Conservation (phyloP, 192 early-diverging fungal species). For the Gamsiella multidivaricata region DNA sequence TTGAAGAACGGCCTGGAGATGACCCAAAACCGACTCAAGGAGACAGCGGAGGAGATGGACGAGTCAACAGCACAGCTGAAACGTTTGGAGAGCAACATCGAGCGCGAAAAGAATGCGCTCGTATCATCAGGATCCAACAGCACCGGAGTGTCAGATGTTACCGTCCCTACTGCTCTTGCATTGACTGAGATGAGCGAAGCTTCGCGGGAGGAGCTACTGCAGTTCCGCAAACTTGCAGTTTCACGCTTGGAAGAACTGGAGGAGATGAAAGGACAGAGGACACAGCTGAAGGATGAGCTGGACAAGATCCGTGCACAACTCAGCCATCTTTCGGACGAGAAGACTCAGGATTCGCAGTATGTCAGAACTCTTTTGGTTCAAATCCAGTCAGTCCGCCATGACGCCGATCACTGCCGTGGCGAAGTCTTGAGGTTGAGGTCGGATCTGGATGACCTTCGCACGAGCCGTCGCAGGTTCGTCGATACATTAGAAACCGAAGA, state of each 20-base stretch:
- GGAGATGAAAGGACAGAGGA: slow-evolving; percentile 24
- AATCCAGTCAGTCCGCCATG: slow-evolving; percentile 27
- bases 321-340: slow-evolving; percentile 29
- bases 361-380: slow-evolving; percentile 21
- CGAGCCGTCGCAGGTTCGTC: slow-evolving; percentile 34
- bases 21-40: slow-evolving; percentile 16
- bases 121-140: neutral
- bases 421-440: slow-evolving; percentile 14
- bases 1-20: slow-evolving; percentile 36
- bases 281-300: slow-evolving; percentile 21
- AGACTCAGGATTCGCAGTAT: slow-evolving; percentile 37
- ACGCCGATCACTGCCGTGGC: slow-evolving; percentile 6
- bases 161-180: neutral
- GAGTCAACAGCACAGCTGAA: slow-evolving; percentile 13
- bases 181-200: slow-evolving; percentile 30
- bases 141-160: neutral
- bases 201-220: slow-evolving; percentile 30
- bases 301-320: slow-evolving; percentile 27
- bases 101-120: slow-evolving; percentile 4
- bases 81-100: slow-evolving; percentile 12
- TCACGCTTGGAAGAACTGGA: slow-evolving; percentile 34
- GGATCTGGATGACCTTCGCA: slow-evolving; percentile 33
- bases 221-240: slow-evolving; percentile 26
- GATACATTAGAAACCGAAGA: slow-evolving; percentile 36
- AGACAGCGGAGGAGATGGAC: slow-evolving; percentile 10